Percentiles rank a stretch among this genome's conserved stretches.
These are phyloP conservation scores for Thalassiosira livingstoniorum DNA, from an alignment of 352 stramenopile species.

Conservation along the genomic window DNA sequence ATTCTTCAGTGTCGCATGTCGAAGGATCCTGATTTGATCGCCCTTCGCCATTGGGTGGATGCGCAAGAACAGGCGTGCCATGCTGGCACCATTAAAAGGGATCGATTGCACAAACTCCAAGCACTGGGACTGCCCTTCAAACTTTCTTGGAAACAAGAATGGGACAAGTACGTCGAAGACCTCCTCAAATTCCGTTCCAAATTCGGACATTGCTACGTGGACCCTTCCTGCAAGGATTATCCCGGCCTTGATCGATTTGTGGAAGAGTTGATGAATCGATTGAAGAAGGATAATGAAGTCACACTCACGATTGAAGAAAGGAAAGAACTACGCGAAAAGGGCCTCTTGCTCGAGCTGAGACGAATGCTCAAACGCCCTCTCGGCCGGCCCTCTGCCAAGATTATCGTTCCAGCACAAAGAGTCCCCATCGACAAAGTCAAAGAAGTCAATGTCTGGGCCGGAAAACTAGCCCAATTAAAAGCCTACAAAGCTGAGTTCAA, in stretches of 20 bases:
- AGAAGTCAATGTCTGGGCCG: constrained; percentile 25
- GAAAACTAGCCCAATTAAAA: constrained; percentile 24
- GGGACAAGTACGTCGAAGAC: constrained; percentile 23
- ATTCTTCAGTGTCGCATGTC: constrained; percentile 18
- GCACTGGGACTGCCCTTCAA: constrained; percentile 23
- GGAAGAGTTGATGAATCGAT: neutral
- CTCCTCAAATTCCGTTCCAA: constrained; percentile 32
- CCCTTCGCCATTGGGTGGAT: constrained; percentile 30
- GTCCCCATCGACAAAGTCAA: constrained; percentile 23
- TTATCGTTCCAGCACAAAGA: neutral
- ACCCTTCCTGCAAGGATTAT: constrained; percentile 1
- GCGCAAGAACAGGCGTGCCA: constrained; percentile 7
- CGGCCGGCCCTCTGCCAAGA: neutral
- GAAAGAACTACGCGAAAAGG: constrained; percentile 20
- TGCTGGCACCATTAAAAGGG: neutral
- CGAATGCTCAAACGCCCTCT: neutral
- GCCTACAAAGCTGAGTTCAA: constrained; percentile 9
- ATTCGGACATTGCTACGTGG: constrained; percentile 13
- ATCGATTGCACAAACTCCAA: constrained; percentile 26
- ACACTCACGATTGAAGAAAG: constrained; percentile 26
- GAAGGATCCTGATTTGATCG: constrained; percentile 17
- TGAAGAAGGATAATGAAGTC: neutral
- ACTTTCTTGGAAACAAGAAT: constrained; percentile 28
- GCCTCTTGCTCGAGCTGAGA: constrained; percentile 3
- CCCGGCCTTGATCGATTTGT: constrained; percentile 8